A percentile compares a stretch with the other conserved stretches of the same genome.
Conservation (phyloP, 805 yeast genomes). For the Kockiozyma suomiensis region DNA sequence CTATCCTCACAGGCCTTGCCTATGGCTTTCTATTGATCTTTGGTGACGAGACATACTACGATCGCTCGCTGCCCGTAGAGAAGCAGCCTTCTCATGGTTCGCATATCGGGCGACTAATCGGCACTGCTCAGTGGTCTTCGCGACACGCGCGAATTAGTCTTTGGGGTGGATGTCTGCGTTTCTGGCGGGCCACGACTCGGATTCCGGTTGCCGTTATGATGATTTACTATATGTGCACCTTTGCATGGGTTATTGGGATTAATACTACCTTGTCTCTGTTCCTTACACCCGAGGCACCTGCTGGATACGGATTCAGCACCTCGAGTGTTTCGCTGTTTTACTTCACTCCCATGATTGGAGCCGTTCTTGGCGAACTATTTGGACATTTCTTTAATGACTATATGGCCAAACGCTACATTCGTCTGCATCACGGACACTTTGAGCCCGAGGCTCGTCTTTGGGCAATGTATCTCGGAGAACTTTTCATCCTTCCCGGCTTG, state of each 20-base stretch:
- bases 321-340: constrained; percentile 5
- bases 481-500: constrained; percentile 8
- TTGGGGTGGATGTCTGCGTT: background rate
- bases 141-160: constrained; percentile 2
- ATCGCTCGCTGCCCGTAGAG: constrained; percentile 2
- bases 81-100: constrained; percentile 7
- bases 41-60: constrained; percentile 27
- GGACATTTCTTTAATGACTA: constrained; percentile 15
- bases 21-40: constrained; percentile 15
- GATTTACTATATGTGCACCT: constrained; percentile 6
- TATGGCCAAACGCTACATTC: constrained; percentile 9
- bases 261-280: constrained; percentile 9
- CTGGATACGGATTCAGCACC: constrained; percentile 12
- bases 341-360: constrained; percentile 14
- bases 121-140: constrained; percentile 8
- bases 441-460: constrained; percentile 14
- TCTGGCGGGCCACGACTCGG: background rate
- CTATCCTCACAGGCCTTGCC: constrained; percentile 21
- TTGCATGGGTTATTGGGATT: constrained; percentile 15
- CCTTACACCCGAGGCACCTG: constrained; percentile 6
- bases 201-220: background rate
- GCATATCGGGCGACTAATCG: constrained; percentile 2
- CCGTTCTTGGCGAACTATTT: constrained; percentile 11
- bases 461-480: constrained; percentile 1
- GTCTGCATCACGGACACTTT: constrained; percentile 9